A percentile compares a stretch with the other conserved stretches of the same genome.
These are phyloP conservation scores for Jaltomata sinuosa DNA, from an alignment of 257 asterid species.

Conservation along the genomic window DNA sequence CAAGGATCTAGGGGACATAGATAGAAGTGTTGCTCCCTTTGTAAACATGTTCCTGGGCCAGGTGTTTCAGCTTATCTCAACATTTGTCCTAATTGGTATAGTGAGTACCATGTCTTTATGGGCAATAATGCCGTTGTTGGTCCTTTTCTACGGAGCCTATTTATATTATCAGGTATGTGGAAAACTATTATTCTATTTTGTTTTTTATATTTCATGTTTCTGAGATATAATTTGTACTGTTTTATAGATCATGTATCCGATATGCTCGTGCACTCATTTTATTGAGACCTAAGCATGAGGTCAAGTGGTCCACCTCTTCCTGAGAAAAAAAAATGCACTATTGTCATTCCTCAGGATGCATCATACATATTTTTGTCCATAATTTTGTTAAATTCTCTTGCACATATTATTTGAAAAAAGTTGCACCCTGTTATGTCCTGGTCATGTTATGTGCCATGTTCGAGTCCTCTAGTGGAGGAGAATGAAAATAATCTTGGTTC, in stretches of 20 bases:
- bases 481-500: not conserved
- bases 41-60: conserved; percentile 73
- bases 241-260: not conserved
- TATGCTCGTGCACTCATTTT: not conserved
- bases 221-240: not conserved
- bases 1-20: conserved; percentile 89
- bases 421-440: not conserved
- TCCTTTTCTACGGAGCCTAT: conserved; percentile 80
- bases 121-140: conserved; percentile 94
- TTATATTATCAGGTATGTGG: conserved; percentile 81
- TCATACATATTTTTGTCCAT: not conserved
- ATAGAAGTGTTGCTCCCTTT: conserved; percentile 75
- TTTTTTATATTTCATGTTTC: not conserved
- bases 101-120: conserved; percentile 96
- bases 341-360: not conserved
- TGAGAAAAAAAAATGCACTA: not conserved
- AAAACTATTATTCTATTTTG: too few relatives aligned
- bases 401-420: not conserved
- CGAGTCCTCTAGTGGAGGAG: not conserved
- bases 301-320: not conserved
- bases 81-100: conserved; percentile 88
- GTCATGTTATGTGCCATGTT: not conserved
- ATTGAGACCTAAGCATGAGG: not conserved
- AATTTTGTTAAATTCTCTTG: not conserved
- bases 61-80: conserved; percentile 77